A percentile compares a stretch with the other conserved stretches of the same genome.
Conservation (phyloP, 805 yeast species). For the Candida broadrunensis region DNA sequence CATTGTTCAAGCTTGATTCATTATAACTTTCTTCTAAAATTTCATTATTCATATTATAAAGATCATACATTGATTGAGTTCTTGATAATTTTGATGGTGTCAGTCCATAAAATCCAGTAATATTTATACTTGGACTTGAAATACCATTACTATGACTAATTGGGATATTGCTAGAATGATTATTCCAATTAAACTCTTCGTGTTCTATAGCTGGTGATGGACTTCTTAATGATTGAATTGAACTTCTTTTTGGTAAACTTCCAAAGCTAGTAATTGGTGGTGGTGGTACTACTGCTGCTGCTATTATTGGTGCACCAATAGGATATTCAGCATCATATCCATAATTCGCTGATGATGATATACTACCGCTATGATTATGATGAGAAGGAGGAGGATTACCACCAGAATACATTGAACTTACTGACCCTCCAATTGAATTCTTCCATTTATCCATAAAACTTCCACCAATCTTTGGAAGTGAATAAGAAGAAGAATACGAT, state of each 20-base stretch:
- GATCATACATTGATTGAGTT: slow-evolving; percentile 35
- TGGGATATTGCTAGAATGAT: slow-evolving; percentile 7
- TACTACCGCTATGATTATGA: background rate
- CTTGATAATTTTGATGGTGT: slow-evolving; percentile 22
- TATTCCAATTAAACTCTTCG: slow-evolving; percentile 26
- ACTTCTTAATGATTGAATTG: slow-evolving; percentile 29
- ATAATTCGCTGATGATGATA: background rate
- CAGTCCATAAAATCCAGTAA: slow-evolving; percentile 3
- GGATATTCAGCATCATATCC: slow-evolving; percentile 7
- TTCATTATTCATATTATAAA: slow-evolving; percentile 13
- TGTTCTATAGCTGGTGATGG: slow-evolving; percentile 35
- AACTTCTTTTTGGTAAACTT: slow-evolving; percentile 18
- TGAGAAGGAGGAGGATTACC: slow-evolving; percentile 1
- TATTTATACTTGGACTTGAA: background rate
- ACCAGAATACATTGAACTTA: slow-evolving; percentile 9
- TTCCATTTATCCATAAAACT: slow-evolving; percentile 47
- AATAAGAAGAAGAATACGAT: slow-evolving; percentile 33
- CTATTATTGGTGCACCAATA: background rate
- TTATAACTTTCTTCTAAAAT: slow-evolving; percentile 1
- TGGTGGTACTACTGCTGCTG: no score
- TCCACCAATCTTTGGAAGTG: slow-evolving; percentile 38
- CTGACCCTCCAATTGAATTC: slow-evolving; percentile 21
- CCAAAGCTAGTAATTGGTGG: slow-evolving; percentile 11
- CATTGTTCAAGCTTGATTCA: background rate
- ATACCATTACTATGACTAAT: slow-evolving; percentile 8